phyloP scores from a whole-genome alignment of 345 rosid genomes.

The Gossypium australe region DNA sequence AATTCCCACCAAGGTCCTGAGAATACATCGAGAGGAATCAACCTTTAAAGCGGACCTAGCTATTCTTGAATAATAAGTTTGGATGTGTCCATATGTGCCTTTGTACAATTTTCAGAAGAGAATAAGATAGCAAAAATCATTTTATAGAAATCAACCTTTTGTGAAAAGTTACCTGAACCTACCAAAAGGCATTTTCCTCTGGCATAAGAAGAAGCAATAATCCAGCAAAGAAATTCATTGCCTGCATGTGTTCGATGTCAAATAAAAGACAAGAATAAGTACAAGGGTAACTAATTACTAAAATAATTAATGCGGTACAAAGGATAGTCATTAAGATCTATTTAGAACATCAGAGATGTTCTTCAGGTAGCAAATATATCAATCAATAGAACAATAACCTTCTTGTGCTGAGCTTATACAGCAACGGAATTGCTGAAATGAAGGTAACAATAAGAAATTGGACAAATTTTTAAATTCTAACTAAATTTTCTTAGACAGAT shows the following conservation, averaged over 20 bases:
- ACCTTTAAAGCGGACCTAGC: slow-evolving; percentile 14
- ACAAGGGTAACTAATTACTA: background rate
- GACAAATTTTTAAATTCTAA: background rate
- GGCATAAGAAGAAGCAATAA: slow-evolving; percentile 92
- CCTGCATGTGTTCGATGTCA: slow-evolving; percentile 52
- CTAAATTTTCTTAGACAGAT: background rate
- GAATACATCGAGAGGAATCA: slow-evolving; percentile 18
- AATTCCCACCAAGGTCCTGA: slow-evolving; percentile 87
- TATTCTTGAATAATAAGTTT: background rate
- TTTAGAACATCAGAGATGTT: background rate
- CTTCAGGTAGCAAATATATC: background rate
- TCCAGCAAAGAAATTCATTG: slow-evolving; percentile 98
- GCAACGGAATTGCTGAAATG: background rate
- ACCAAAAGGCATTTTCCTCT: slow-evolving; percentile 99
- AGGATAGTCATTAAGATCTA: slow-evolving; percentile 1
- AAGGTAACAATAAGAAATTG: background rate
- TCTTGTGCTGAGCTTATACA: background rate
- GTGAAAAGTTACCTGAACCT: slow-evolving; percentile 30
- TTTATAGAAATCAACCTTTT: slow-evolving; percentile 4
- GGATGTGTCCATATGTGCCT: background rate
- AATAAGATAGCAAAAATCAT: background rate
- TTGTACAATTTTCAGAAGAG: background rate
- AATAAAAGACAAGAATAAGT: slow-evolving; percentile 16
- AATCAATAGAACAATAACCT: background rate
- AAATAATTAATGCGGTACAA: background rate